phyloP scores from a whole-genome alignment of 495 filamentous ascomycete species.

The Xylaria cubensis region DNA sequence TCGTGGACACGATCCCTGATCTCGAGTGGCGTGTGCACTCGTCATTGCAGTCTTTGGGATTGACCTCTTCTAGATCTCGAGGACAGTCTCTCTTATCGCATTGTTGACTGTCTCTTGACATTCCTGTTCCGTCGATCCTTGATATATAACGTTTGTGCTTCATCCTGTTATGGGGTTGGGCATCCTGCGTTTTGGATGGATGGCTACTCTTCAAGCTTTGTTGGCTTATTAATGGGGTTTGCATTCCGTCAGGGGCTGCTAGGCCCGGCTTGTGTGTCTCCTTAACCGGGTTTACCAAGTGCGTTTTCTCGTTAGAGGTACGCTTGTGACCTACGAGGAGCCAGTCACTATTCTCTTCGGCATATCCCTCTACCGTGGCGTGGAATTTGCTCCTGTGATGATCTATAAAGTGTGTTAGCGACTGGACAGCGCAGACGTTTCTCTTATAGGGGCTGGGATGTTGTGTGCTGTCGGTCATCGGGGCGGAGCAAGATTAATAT shows the following conservation, averaged over 20 bases:
- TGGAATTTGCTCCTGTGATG: not conserved
- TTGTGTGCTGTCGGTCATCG: not conserved
- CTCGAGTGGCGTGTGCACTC: not conserved
- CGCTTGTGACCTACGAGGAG: not conserved
- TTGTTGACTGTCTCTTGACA: not conserved
- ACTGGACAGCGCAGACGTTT: not conserved
- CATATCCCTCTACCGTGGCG: not conserved
- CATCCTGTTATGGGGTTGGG: not conserved
- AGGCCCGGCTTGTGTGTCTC: not conserved
- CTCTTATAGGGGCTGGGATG: not conserved
- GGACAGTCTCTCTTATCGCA: not conserved
- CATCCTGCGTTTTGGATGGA: not conserved
- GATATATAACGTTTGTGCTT: not conserved
- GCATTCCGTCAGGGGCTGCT: not conserved
- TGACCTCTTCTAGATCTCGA: not conserved
- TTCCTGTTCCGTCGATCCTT: not conserved
- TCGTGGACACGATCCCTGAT: not conserved
- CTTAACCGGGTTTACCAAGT: not conserved
- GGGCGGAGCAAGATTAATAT: not conserved
- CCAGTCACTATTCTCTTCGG: not conserved
- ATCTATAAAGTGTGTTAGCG: not conserved
- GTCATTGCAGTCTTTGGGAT: not conserved
- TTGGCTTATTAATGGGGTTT: not conserved
- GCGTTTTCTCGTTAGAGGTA: not conserved
- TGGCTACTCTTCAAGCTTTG: not conserved